These are phyloP conservation scores for Juncus inflexus DNA, from an alignment of 176 grass and related monocot genomes.

Conservation along the genomic window DNA sequence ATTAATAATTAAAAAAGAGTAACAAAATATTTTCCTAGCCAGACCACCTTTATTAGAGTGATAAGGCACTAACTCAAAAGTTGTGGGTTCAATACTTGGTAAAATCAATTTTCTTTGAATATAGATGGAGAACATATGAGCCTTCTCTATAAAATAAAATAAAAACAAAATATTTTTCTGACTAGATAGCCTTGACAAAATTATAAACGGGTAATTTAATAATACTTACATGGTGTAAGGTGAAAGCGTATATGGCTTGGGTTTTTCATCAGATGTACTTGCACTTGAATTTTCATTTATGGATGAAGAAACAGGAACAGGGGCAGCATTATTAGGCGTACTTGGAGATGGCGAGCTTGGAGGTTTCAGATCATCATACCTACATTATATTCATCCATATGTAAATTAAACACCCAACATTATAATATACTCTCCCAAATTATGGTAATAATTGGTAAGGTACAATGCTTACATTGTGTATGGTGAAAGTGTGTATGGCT, in stretches of 20 bases:
- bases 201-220: neutral
- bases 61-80: no score
- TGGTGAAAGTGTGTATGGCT: conserved; percentile 24
- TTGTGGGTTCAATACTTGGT: no score
- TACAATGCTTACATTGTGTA: conserved; percentile 28
- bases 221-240: conserved; percentile 32
- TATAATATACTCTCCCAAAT: neutral
- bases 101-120: no score
- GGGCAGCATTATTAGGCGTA: conserved; percentile 16
- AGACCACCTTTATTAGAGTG: neutral
- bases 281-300: neutral
- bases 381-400: conserved; percentile 3
- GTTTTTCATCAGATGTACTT: neutral
- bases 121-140: no score
- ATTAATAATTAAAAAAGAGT: neutral
- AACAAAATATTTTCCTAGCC: neutral
- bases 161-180: conserved; percentile 4
- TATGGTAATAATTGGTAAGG: neutral
- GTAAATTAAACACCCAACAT: neutral
- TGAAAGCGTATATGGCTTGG: conserved; percentile 22
- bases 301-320: conserved; percentile 19
- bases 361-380: conserved; percentile 44
- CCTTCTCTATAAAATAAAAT: neutral
- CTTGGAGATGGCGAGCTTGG: conserved; percentile 37
- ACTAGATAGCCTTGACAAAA: neutral